phyloP scores from a whole-genome alignment of 768 basidiomycete genomes.

The Amanita fuliginea region DNA sequence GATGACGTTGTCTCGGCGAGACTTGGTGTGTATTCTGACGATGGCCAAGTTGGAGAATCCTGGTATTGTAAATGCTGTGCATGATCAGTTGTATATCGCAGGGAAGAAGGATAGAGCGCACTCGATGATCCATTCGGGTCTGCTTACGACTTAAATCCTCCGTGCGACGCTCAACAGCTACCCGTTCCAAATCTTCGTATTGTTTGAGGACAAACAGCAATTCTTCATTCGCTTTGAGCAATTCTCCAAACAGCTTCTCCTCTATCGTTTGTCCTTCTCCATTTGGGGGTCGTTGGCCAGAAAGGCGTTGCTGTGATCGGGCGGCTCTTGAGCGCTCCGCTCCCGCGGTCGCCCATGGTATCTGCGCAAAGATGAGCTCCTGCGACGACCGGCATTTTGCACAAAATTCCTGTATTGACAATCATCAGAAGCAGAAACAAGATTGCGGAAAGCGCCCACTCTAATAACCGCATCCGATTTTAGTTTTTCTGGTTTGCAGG shows the following conservation, averaged over 20 bases:
- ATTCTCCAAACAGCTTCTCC: slow-evolving; percentile 60
- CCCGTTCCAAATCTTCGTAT: slow-evolving; percentile 67
- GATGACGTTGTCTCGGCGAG: slow-evolving; percentile 26
- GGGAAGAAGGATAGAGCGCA: slow-evolving; percentile 22
- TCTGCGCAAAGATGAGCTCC: slow-evolving; percentile 78
- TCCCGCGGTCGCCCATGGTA: slow-evolving; percentile 81
- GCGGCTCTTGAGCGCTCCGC: slow-evolving; percentile 57
- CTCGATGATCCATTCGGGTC: slow-evolving; percentile 52
- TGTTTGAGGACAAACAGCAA: slow-evolving; percentile 57
- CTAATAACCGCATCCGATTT: slow-evolving; percentile 54
- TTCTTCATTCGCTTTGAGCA: slow-evolving; percentile 66
- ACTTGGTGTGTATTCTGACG: not conserved
- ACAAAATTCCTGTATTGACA: slow-evolving; percentile 64
- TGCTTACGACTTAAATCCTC: slow-evolving; percentile 67
- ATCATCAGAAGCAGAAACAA: not conserved
- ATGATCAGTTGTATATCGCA: not conserved
- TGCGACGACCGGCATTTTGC: slow-evolving; percentile 70
- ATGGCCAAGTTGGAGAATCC: slow-evolving; percentile 16
- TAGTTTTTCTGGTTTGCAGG: slow-evolving; percentile 62
- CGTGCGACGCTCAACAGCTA: slow-evolving; percentile 51
- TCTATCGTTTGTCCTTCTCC: slow-evolving; percentile 37
- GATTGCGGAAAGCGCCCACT: slow-evolving; percentile 27
- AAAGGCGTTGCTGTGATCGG: slow-evolving; percentile 16
- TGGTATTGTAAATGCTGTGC: slow-evolving; percentile 24
- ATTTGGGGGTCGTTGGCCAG: slow-evolving; percentile 17